Evolutionary conservation across 768 basidiomycete genomes (phyloP), one percentile per base, ranked within the genome.

Genomic region (Naganishia vishniacii): DNA sequence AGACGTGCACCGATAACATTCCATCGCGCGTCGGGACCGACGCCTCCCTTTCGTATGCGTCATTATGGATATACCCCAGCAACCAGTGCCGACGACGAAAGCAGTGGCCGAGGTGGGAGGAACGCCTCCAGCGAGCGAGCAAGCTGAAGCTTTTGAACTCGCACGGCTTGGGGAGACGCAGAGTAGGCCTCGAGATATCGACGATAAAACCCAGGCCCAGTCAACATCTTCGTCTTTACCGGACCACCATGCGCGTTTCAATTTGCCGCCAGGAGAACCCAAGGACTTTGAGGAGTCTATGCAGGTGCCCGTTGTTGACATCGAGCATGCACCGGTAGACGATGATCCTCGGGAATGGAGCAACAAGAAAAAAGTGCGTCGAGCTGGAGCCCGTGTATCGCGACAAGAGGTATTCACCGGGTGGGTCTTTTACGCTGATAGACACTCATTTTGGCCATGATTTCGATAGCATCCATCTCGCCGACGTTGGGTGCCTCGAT

Each of bases 251-350:
- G 69, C 69, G 26, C 69, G 67, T 64, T 70, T 70, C 48, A 67
- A 70, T 56, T 23, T 68, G 2, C 59, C 67, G 6, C 67, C 68
- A 40, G 67, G 69, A 2, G 58, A 51, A 25, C 48, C 59, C 13
- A 34, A 45, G 42, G 32, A 26, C 0, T 20, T 41, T 12, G 47
- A 37, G 3, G 46, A 34, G 31, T 26, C 65, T n/a, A 3, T 28
- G 18, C 34, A 26, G 23, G 37, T 23, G 28, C 68, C 69, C 4
- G 69, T 70, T 15, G 46, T 76, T 15, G 77, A 78, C 67, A 78
- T 78, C 48, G 77, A 78, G 42, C 77, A 78, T 71, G 71, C 73
- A n/a, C 71, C 74, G 28, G 77, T 77, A 11, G 75, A 77, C n/a
- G 71, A 78, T 67, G 77, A 78, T 68, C 77, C 77, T n/a, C 62